Conservation (phyloP, 1,284 basidiomycete species). For the Cryptococcus jaspeensis region DNA sequence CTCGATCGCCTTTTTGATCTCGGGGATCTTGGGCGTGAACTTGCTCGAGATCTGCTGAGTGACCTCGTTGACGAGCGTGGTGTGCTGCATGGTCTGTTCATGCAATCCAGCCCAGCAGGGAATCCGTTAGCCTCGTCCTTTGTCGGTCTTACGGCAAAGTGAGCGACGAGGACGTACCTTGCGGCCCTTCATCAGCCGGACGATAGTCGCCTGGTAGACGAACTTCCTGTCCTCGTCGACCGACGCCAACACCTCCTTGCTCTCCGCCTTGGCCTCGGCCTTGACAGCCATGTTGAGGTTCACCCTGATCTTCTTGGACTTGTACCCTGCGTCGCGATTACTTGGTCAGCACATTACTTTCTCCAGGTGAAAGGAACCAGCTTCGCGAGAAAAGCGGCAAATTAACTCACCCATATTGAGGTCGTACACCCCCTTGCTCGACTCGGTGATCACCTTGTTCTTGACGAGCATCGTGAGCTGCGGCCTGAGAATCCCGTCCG, state of each 20-base stretch:
- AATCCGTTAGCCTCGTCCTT: background rate
- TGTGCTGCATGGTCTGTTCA: slow-evolving; percentile 87
- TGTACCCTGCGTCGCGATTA: slow-evolving; percentile 72
- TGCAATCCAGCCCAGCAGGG: slow-evolving; percentile 7
- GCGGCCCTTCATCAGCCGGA: slow-evolving; percentile 96
- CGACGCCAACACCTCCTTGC: slow-evolving; percentile 85
- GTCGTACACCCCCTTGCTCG: slow-evolving; percentile 77
- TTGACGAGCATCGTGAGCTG: slow-evolving; percentile 82
- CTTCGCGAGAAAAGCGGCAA: background rate
- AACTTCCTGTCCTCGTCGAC: slow-evolving; percentile 98
- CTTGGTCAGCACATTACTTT: background rate
- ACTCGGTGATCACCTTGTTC: slow-evolving; percentile 82
- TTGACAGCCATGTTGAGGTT: slow-evolving; percentile 93
- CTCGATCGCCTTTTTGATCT: slow-evolving; percentile 80
- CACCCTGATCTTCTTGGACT: slow-evolving; percentile 88
- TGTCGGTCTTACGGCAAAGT: background rate
- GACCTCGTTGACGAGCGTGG: slow-evolving; percentile 89
- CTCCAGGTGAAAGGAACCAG: background rate
- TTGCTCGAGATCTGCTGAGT: slow-evolving; percentile 77
- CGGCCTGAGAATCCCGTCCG: slow-evolving; percentile 78
- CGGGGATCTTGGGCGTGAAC: slow-evolving; percentile 47
- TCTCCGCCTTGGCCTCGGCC: slow-evolving; percentile 89
- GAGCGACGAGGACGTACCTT: slow-evolving; percentile 52
- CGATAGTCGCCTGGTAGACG: slow-evolving; percentile 95
- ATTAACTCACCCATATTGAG: slow-evolving; percentile 76